Conservation (phyloP, 345 rosid genomes). For the Viola odorata region DNA sequence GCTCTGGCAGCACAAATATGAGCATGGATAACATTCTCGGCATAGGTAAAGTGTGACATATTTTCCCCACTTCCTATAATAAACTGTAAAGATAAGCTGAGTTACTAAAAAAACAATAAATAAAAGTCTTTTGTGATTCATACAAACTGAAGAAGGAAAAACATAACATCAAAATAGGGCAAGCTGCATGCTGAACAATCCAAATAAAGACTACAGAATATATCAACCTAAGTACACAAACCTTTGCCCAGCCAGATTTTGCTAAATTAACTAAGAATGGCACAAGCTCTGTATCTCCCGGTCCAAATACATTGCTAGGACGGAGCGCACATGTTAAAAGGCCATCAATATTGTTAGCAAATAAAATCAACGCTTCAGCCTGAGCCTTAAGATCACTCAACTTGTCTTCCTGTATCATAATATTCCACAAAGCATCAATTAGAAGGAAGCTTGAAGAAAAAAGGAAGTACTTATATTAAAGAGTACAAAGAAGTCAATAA, state of each 20-base stretch:
- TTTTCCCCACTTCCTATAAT: constrained; percentile 77
- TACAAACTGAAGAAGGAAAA: background rate
- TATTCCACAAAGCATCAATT: constrained; percentile 16
- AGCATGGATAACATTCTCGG: constrained; percentile 84
- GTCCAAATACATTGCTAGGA: constrained; percentile 88
- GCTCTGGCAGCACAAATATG: constrained; percentile 76
- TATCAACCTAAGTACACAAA: constrained; percentile 14
- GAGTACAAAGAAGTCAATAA: background rate
- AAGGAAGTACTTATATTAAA: too few relatives aligned
- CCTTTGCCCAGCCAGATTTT: constrained; percentile 85
- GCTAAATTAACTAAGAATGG: constrained; percentile 59
- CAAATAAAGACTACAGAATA: too few relatives aligned
- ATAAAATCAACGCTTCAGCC: constrained; percentile 70
- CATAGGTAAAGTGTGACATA: constrained; percentile 80
- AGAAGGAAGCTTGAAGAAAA: constrained; percentile 4
- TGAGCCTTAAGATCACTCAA: constrained; percentile 86
- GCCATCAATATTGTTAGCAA: constrained; percentile 70
- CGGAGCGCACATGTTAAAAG: constrained; percentile 89
- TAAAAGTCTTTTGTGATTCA: background rate
- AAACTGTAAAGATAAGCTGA: constrained; percentile 60
- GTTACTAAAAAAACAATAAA: constrained; percentile 25
- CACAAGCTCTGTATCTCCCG: constrained; percentile 58
- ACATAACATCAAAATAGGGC: background rate
- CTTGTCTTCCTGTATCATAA: constrained; percentile 50
- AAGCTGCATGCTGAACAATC: too few relatives aligned